Base-by-base conservation (phyloP, 441 rosid genomes). In the Aquilaria agallochum region DNA sequence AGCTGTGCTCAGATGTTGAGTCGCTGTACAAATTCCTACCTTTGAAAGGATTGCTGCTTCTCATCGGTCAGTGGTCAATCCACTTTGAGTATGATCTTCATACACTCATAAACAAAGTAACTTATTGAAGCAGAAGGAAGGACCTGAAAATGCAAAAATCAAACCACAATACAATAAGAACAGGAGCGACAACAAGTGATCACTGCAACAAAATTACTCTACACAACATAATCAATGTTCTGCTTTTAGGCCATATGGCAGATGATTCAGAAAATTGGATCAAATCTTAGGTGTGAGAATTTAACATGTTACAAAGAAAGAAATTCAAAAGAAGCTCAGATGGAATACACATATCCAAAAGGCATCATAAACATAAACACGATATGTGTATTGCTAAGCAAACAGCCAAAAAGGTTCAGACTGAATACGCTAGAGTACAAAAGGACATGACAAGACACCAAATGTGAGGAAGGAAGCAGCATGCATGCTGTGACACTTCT, bases 71-170 rank as follows among this genome's bases (percentile, higher is more conserved):
- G 60, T 3, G 49, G 32, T 78, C 73, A 80, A 56, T 82, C 82
- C 70, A 84, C 97, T 82, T 82, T 74, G 65, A 87, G 86, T 65
- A 85, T 84, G 71, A 90, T 78, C 92, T 90, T 90, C 97, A 87
- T 90, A 73, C 64, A 86, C 68, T 90, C 93, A 9, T 90, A 90
- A 50, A 86, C 93, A 64, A 90, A 86, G 78, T 80, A 90, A 75
- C 91, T 90, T 60, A 81, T 83, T 2, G 95, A 63, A 69, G 97
- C 97, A 2, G 97, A 90, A 45, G 95, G 97, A 60, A 86, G 85
- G 4, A 88, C 97, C 97, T 90, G 85, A 55, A 55, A 45, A 59
- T 46, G 58, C 58, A 78, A 68, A 50, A 66, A 15, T 46, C 14
- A 30, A 20, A 20, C 27, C 27, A 20, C 27, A 20, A 20, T 20